Conservation (phyloP, 768 basidiomycete genomes). For the Kwoniella pini region DNA sequence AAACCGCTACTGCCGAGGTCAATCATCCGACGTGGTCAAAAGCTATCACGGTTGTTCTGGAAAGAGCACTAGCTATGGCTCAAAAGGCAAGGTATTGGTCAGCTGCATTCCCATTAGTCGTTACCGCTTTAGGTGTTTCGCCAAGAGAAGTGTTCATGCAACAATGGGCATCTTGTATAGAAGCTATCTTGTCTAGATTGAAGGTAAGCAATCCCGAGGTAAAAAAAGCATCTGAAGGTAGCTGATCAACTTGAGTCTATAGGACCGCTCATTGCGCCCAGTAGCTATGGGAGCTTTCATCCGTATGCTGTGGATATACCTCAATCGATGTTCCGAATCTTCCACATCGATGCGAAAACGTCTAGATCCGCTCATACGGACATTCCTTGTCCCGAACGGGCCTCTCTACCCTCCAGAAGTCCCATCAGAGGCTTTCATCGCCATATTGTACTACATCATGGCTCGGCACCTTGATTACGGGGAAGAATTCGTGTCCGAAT, state of each 20-base stretch:
- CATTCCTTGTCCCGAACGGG: constrained; percentile 57
- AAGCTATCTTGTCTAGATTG: constrained; percentile 70
- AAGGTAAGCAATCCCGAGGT: too few species aligned
- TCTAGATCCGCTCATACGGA: constrained; percentile 63
- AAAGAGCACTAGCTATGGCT: constrained; percentile 49
- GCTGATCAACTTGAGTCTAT: neutral
- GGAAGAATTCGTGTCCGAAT: constrained; percentile 73
- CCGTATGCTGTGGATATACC: constrained; percentile 87
- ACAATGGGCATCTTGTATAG: constrained; percentile 75
- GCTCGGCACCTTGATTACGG: constrained; percentile 83
- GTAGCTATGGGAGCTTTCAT: constrained; percentile 77
- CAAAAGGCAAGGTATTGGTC: constrained; percentile 87
- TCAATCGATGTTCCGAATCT: constrained; percentile 89
- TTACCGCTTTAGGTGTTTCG: constrained; percentile 81
- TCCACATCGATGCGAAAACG: constrained; percentile 76
- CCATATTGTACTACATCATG: constrained; percentile 77
- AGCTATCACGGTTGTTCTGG: constrained; percentile 73
- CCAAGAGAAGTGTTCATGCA: constrained; percentile 81
- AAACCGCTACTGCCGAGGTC: constrained; percentile 94
- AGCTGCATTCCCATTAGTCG: constrained; percentile 77
- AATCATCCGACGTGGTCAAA: constrained; percentile 94
- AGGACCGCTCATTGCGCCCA: constrained; percentile 76
- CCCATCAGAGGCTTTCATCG: constrained; percentile 72
- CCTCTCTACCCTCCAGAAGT: constrained; percentile 83
- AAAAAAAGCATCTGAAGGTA: too few species aligned